Evolutionary conservation across 2,329 filamentous ascomycete genomes (phyloP), one percentile per base, ranked within the genome.

Genomic region (Exutisphaerella laricina): DNA sequence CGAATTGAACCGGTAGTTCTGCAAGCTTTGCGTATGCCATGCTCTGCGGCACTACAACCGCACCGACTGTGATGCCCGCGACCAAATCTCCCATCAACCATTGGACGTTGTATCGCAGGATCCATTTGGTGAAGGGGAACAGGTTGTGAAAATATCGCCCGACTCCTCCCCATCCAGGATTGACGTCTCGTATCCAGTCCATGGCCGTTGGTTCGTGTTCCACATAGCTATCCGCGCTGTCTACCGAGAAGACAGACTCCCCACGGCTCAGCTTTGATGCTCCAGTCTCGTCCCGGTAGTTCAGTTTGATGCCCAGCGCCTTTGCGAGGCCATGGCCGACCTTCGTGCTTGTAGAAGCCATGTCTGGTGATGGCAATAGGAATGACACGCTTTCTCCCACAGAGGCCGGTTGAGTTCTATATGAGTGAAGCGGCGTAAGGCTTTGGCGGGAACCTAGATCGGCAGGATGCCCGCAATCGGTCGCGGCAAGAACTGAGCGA

Each of bases 11-110:
- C 1, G 79, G 74, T n/a, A 97, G 74, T 48, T 82, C 77, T 32
- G 90, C 90, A 18, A 97, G 74, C 48, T 82, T 73, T 21, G 90
- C 89, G 66, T 97, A 97, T 1, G 90, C 89, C 90, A 97, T 96
- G 49, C 88, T 84, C 63, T 97, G 90, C 4, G 90, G 90, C n/a
- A 97, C 86, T 18, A 96, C 88, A 17, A 88, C 84, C 38, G 82
- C 75, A 29, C 84, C 84, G 39, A 85, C 79, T 3, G 82, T 86
- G 48, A 85, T 73, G 70, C 85, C 90, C 46, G 92, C 90, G 44
- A 97, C 82, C 34, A 97, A 66, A 68, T 98, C 92, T 57, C 92
- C 92, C 12, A 80, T 65, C 4, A 96, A 67, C 92, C 92, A 98
- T 70, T 88, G 82, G 3, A 82, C 8, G 62, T 98, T 98, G 70